Base-by-base conservation (phyloP, 1,139 yeast species). In the Martiniozyma asiatica region DNA sequence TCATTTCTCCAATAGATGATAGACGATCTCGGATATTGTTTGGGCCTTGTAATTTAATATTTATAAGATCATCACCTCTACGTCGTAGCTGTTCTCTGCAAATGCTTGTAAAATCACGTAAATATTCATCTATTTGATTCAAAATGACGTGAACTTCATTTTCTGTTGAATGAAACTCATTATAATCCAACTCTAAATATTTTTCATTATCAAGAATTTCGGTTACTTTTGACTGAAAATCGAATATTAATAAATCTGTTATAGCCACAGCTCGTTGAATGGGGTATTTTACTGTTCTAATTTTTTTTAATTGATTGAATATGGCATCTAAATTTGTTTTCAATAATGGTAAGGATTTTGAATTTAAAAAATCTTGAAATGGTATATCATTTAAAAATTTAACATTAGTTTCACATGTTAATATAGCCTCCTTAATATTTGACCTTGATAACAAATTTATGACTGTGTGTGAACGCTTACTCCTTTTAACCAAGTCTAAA, bases 401-500 rank as follows among this genome's bases (percentile, higher is more conserved):
- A 41, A 74, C 76, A 47, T 73, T 74, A 14, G 63, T 59, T 14
- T 59, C 58, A 0, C 84, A 68, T 24, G 57, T 56, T 7, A 60
- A 61, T 12, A 71, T 43, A 14, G 81, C 70, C 18, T 73, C 77
- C 24, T 63, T 59, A 20, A 87, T 55, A 0, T 87, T 85, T 2
- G 79, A 73, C 45, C 81, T 93, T 10, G 81, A 69, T 22, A 73
- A 57, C 44, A 85, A 77, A 20, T 81, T 67, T 15, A 76, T 67
- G 0, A 92, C 75, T 1, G 84, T 75, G 45, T 81, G 93, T 45
- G 77, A 80, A 41, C 96, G 62, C 41, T 81, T 84, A 4, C 87
- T 85, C 22, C 66, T 59, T 37, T 72, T 69, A 34, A 87, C 59
- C 2, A 81, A 56, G 3, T 69, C 71, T 14, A 84, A 53, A 0